Evolutionary conservation across 345 rosid species (phyloP), one percentile per base, ranked within the genome.

Genomic region (Arabis hirsuta): DNA sequence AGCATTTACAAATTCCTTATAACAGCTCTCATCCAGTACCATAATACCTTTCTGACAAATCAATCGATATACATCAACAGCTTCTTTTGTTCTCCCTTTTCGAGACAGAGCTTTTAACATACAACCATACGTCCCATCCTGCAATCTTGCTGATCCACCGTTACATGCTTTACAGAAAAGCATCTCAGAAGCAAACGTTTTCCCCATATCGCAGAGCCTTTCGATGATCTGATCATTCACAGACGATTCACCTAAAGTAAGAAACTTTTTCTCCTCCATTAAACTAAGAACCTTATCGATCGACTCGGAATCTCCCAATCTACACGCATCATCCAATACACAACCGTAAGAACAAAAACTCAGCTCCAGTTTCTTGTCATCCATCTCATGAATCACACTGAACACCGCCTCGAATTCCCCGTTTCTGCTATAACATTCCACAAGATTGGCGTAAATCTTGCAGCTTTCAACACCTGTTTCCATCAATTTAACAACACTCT

Each of bases 281-380:
- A 80, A 39, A 61, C 48, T 44, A 69, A 80, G 55, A 43, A 83
- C 73, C 76, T 69, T 84, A 57, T 83, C 83, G 38, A 77, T 76
- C 59, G 76, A 78, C 79, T 81, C 84, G 8, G 50, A 56, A 38
- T 84, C 78, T 53, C 77, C 65, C 51, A 52, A 65, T 76, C 61
- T 82, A 73, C 92, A 87, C 5, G 82, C 96, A 72, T 85, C 91
- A 74, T 91, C 96, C 59, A 91, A 91, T 16, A 88, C 46, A 5
- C 81, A 79, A 72, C 88, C 65, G 60, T 76, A 84, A 55, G 87
- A 71, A 71, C 45, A 32, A 55, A 83, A 84, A 77, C 90, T 73
- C 36, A 86, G 54, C 43, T 71, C 63, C 7, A 87, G 51, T 55
- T 83, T 76, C 69, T 86, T 83, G 3, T 31, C 70, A 42, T 27